A percentile compares a stretch with the other conserved stretches of the same genome.
Evolutionary conservation across 257 asterid species (phyloP).

Genomic region (Ballota nigra): DNA sequence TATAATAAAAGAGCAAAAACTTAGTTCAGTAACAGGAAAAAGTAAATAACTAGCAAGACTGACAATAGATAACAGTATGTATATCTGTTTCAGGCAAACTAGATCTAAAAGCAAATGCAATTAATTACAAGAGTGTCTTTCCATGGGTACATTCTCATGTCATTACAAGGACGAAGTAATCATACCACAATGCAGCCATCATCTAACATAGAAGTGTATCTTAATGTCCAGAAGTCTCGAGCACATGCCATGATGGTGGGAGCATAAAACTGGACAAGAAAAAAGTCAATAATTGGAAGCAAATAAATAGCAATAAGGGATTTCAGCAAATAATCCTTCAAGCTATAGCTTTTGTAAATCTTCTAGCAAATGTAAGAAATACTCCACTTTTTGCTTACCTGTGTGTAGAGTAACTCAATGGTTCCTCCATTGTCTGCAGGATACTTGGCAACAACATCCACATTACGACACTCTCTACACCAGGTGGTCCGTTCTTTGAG

Average conservation of each 20-base stretch:
- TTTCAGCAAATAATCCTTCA: conserved; percentile 3
- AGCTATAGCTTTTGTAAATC: conserved; percentile 7
- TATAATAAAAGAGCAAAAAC: conserved; percentile 1
- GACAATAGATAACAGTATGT: no score
- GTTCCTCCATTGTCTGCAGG: conserved; percentile 36
- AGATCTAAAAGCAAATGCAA: conserved; percentile 1
- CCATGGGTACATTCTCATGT: background rate
- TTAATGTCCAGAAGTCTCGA: conserved; percentile 53
- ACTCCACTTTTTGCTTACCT: conserved; percentile 27
- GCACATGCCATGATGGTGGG: conserved; percentile 49
- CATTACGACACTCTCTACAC: conserved; percentile 36
- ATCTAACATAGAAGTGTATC: conserved; percentile 40
- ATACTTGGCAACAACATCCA: conserved; percentile 33
- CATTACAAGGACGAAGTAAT: conserved; percentile 3
- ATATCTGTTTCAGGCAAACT: background rate
- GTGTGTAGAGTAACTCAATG: conserved; percentile 42
- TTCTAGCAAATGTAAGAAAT: background rate
- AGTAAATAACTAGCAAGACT: background rate
- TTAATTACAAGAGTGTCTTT: background rate
- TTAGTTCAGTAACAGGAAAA: background rate
- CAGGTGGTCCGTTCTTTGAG: conserved; percentile 42
- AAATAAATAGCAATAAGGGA: background rate
- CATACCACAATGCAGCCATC: conserved; percentile 52
- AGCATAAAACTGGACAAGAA: conserved; percentile 39
- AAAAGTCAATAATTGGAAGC: background rate